A percentile compares a stretch with the other conserved stretches of the same genome.
These are phyloP conservation scores for Eutrema heterophyllum DNA, from an alignment of 345 rosid genomes.

Conservation along the genomic window DNA sequence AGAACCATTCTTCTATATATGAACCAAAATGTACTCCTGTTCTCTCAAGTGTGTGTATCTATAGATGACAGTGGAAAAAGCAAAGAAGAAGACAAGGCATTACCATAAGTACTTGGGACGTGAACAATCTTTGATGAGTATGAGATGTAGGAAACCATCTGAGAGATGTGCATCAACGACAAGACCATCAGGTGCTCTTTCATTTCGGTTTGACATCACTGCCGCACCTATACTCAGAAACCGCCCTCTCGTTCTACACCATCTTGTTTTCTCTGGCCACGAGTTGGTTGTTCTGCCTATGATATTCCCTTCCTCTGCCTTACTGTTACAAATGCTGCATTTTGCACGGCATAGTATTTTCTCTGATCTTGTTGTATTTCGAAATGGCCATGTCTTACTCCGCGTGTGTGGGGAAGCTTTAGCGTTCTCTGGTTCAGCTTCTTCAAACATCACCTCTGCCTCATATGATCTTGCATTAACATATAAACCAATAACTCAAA, in stretches of 20 bases:
- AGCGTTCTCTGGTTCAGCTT: conserved; percentile 45
- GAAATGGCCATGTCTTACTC: conserved; percentile 34
- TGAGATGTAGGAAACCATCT: conserved; percentile 89
- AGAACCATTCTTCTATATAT: too few species aligned
- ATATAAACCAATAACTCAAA: not conserved
- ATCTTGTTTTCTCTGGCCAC: conserved; percentile 40
- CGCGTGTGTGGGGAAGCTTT: conserved; percentile 24
- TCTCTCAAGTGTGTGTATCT: not conserved
- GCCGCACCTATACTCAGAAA: conserved; percentile 92
- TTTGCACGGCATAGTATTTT: conserved; percentile 61
- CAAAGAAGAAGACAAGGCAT: not conserved
- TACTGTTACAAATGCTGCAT: conserved; percentile 54
- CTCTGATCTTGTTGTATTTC: conserved; percentile 44
- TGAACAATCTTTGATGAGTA: conserved; percentile 81
- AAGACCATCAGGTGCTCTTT: conserved; percentile 92
- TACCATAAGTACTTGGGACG: conserved; percentile 82
- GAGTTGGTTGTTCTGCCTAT: conserved; percentile 29
- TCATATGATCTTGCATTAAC: conserved; percentile 61
- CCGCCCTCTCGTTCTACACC: conserved; percentile 62
- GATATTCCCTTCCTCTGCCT: conserved; percentile 26
- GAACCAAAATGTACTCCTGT: not conserved
- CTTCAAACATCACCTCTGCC: conserved; percentile 76
- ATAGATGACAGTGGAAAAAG: not conserved
- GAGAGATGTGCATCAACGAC: conserved; percentile 96
- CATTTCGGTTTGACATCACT: conserved; percentile 79